Conservation (phyloP, 768 basidiomycete genomes). For the Cystofilobasidium capitatum region DNA sequence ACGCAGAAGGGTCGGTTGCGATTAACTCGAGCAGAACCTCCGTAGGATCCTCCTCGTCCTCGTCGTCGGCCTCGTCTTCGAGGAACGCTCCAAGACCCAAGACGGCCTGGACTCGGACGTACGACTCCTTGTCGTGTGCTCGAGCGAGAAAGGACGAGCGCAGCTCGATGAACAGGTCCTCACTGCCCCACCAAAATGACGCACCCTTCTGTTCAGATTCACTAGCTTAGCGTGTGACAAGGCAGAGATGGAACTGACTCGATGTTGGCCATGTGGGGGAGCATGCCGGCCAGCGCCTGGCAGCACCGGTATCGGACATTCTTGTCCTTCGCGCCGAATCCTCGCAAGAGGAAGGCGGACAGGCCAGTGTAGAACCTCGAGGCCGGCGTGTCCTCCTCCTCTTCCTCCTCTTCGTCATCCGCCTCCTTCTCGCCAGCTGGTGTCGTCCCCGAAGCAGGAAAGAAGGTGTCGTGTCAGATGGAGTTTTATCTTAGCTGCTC, state of each 20-base stretch:
- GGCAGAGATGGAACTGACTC: conserved; percentile 52
- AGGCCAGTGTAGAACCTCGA: conserved; percentile 61
- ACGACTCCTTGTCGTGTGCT: conserved; percentile 64
- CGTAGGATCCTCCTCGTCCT: conserved; percentile 38
- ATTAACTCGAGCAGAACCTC: conserved; percentile 61
- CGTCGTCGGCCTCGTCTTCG: conserved; percentile 44
- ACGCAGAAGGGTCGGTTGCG: conserved; percentile 66
- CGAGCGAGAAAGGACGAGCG: conserved; percentile 60
- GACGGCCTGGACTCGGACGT: conserved; percentile 68
- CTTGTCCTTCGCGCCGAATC: conserved; percentile 80
- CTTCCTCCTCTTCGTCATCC: conserved; percentile 40
- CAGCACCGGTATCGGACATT: conserved; percentile 68
- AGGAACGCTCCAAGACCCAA: conserved; percentile 69
- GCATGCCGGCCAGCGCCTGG: conserved; percentile 67
- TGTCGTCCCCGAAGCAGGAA: background rate
- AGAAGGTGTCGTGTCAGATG: background rate
- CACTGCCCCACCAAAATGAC: conserved; percentile 45
- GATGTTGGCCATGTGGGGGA: conserved; percentile 68
- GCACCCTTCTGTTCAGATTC: background rate
- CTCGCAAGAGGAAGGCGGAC: conserved; percentile 62
- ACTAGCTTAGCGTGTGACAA: background rate
- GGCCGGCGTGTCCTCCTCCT: conserved; percentile 54
- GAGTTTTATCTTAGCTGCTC: background rate
- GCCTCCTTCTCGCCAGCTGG: background rate
- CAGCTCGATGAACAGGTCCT: conserved; percentile 59